Evolutionary conservation across 805 yeast genomes (phyloP).

Genomic region (Clavispora asparagi): DNA sequence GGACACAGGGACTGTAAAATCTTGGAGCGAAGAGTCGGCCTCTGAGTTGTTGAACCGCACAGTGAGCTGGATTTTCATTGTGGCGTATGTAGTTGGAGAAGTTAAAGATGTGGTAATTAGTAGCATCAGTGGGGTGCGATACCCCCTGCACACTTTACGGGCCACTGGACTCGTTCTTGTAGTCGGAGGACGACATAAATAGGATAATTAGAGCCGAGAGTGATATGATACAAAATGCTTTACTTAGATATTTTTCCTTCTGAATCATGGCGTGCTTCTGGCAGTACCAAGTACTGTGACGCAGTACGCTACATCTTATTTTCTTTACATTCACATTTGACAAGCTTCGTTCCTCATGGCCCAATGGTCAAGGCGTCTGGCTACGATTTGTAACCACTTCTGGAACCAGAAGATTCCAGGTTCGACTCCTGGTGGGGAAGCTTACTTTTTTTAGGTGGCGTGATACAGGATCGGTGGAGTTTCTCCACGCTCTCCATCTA

Average conservation of each 20-base stretch:
- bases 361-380: constrained; percentile 76
- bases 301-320: too few relatives aligned
- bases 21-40: constrained; percentile 16
- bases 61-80: constrained; percentile 21
- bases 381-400: constrained; percentile 52
- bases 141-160: background rate
- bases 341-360: constrained; percentile 62
- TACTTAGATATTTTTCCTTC: too few relatives aligned
- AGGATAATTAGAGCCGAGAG: too few relatives aligned
- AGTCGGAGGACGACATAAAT: too few relatives aligned
- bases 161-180: background rate
- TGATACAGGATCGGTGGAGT: background rate
- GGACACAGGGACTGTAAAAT: constrained; percentile 25
- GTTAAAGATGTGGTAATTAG: too few relatives aligned
- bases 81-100: background rate
- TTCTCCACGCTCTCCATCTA: background rate
- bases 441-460: constrained; percentile 22
- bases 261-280: too few relatives aligned
- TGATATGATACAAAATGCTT: too few relatives aligned
- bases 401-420: constrained; percentile 52
- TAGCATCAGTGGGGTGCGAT: background rate
- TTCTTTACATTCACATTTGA: background rate
- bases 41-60: constrained; percentile 28
- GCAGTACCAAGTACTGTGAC: too few relatives aligned
- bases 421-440: constrained; percentile 54